A percentile compares a stretch with the other conserved stretches of the same genome.
These are phyloP conservation scores for Macroventuria anomochaeta DNA, from an alignment of 2,329 filamentous ascomycete species.

Conservation along the genomic window DNA sequence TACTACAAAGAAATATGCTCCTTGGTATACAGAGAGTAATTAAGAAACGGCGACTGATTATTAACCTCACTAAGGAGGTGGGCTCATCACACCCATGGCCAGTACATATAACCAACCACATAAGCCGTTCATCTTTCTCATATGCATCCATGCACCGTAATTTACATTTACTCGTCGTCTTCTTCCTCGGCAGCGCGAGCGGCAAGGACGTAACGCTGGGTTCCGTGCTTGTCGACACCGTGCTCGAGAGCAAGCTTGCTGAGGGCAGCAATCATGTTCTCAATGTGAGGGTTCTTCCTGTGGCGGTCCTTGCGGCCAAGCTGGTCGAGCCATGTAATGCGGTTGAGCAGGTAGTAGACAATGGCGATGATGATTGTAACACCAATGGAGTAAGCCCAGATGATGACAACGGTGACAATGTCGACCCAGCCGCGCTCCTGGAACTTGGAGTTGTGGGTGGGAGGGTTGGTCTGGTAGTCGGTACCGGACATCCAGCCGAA, in stretches of 20 bases:
- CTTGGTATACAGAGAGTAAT: slow-evolving; percentile 41
- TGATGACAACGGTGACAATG: slow-evolving; percentile 69
- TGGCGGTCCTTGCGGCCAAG: slow-evolving; percentile 68
- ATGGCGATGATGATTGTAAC: slow-evolving; percentile 71
- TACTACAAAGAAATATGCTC: slow-evolving; percentile 39
- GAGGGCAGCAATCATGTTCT: slow-evolving; percentile 70
- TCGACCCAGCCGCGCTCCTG: slow-evolving; percentile 62
- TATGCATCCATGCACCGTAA: slow-evolving; percentile 23
- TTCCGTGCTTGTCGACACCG: slow-evolving; percentile 58
- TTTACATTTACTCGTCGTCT: slow-evolving; percentile 52
- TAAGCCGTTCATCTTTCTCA: slow-evolving; percentile 28
- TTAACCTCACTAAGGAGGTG: slow-evolving; percentile 33
- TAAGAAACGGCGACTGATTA: slow-evolving; percentile 38
- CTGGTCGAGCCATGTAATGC: slow-evolving; percentile 64
- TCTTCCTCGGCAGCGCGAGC: slow-evolving; percentile 57
- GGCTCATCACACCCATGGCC: slow-evolving; percentile 33
- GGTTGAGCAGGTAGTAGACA: slow-evolving; percentile 68
- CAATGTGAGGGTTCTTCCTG: slow-evolving; percentile 67
- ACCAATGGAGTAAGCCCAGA: slow-evolving; percentile 71
- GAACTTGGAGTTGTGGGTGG: slow-evolving; percentile 49
- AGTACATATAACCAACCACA: slow-evolving; percentile 37
- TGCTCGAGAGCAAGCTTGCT: slow-evolving; percentile 69
- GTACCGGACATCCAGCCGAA: slow-evolving; percentile 75
- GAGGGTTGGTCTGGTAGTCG: slow-evolving; percentile 51
- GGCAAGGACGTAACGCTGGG: slow-evolving; percentile 53